phyloP scores from a whole-genome alignment of 441 rosid species.

The Corymbia calophylla region DNA sequence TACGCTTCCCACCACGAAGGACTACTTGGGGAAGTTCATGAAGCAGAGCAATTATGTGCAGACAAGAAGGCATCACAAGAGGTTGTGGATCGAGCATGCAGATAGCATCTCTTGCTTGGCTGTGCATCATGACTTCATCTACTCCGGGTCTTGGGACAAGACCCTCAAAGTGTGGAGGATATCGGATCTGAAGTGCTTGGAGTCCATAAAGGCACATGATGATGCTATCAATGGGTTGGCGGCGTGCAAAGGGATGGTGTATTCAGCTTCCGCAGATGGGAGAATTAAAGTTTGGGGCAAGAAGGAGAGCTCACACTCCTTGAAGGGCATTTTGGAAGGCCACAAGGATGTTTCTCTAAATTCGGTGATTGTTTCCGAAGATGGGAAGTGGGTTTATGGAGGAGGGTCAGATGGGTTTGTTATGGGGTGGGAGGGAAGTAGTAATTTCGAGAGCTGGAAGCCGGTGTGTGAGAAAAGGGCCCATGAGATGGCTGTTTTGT shows the following conservation, averaged over 20 bases:
- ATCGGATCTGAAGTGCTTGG: slow-evolving; percentile 80
- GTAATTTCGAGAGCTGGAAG: slow-evolving; percentile 46
- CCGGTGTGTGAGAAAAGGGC: slow-evolving; percentile 57
- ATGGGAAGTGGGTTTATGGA: slow-evolving; percentile 79
- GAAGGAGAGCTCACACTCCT: slow-evolving; percentile 37
- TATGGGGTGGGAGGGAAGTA: slow-evolving; percentile 72
- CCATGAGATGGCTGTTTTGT: slow-evolving; percentile 70
- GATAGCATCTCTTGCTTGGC: slow-evolving; percentile 87
- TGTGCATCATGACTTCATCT: slow-evolving; percentile 44
- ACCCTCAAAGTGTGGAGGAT: slow-evolving; percentile 85
- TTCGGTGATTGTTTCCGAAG: slow-evolving; percentile 64
- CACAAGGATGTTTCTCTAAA: slow-evolving; percentile 71
- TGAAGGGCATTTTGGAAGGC: slow-evolving; percentile 65
- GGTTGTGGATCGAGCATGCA: slow-evolving; percentile 83
- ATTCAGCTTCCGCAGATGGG: slow-evolving; percentile 90
- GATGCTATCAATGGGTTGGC: slow-evolving; percentile 70
- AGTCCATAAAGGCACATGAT: slow-evolving; percentile 86
- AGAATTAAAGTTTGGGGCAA: slow-evolving; percentile 80
- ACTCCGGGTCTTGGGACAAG: slow-evolving; percentile 95
- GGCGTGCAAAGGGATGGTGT: slow-evolving; percentile 52
- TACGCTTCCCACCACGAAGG: slow-evolving; percentile 81
- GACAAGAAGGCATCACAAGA: slow-evolving; percentile 72
- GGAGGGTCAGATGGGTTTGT: slow-evolving; percentile 88
- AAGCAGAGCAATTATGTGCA: slow-evolving; percentile 82
- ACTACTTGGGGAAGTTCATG: slow-evolving; percentile 82